These are phyloP conservation scores for Podospora sp. DNA, from an alignment of 495 filamentous ascomycete species.

Conservation along the genomic window DNA sequence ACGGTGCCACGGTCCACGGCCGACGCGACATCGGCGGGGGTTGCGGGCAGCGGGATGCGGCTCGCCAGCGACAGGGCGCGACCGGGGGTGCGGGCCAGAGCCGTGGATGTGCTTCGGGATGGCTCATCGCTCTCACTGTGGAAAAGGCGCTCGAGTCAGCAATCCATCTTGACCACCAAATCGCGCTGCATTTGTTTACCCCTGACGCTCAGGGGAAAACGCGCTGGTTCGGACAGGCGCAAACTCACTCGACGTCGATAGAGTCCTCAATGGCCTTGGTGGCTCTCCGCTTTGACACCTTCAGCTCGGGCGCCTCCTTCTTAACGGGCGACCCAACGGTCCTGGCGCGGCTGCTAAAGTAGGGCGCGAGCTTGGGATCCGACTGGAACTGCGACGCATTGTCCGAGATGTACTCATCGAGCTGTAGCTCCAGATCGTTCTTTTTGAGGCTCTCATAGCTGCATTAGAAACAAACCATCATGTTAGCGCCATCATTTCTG, in stretches of 20 bases:
- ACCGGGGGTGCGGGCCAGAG: constrained; percentile 60
- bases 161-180: not conserved
- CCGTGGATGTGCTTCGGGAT: constrained; percentile 38
- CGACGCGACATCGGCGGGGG: constrained; percentile 81
- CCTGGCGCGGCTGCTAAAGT: constrained; percentile 68
- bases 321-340: constrained; percentile 73
- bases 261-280: constrained; percentile 55
- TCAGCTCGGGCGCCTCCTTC: constrained; percentile 56
- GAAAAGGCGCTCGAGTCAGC: not conserved
- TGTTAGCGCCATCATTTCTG: not conserved
- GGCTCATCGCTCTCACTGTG: constrained; percentile 15
- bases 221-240: not conserved
- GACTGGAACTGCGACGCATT: constrained; percentile 62
- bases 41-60: constrained; percentile 71
- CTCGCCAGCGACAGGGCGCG: constrained; percentile 54
- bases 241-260: constrained; percentile 44
- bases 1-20: constrained; percentile 75
- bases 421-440: constrained; percentile 72
- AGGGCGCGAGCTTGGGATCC: constrained; percentile 69
- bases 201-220: not conserved
- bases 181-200: constrained; percentile 10
- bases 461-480: not conserved
- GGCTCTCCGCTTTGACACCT: constrained; percentile 47
- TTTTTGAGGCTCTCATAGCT: constrained; percentile 78
- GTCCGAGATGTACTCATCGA: constrained; percentile 74